Evolutionary conservation across 305 asterid genomes (phyloP), one percentile per base, ranked within the genome.

Genomic region (Fraxinus velutina): DNA sequence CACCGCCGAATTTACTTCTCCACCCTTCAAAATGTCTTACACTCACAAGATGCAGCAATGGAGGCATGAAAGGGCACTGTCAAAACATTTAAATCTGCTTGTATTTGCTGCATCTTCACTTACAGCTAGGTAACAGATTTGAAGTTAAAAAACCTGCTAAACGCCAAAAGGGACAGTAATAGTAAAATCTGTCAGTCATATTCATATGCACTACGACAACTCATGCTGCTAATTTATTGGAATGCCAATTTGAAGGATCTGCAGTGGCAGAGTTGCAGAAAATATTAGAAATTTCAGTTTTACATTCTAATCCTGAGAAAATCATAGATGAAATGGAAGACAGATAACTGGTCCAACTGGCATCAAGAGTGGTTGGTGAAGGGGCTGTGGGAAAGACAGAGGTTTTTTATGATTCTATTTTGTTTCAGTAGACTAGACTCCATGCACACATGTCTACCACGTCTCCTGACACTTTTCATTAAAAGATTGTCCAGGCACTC

Each of bases 251-350:
- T 44, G 91, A 89, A 79, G 88, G 85, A 86, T 83, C 92, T 82
- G 85, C 89, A 15, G 22, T 94, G 74, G 84, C 88, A 8, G 94
- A 89, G 85, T 86, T 95, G 85, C 91, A 84, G 86, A 90, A 86
- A 81, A 86, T 89, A 83, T 84, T 94, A 75, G 92, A 87, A 85
- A 78, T 92, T 83, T 82, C 96, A 73, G 86, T 83, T 82, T 81
- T 89, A 73, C 83, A 84, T 78, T 86, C 92, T 76, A 82, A 80
- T 75, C 82, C 84, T 5, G 84, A 86, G 85, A 86, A 78, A 55
- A 85, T 91, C 62, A 52, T 87, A 12, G 87, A 92, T 73, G 98
- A 92, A 88, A 77, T 85, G 84, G 97, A 91, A 84, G 97, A 95
- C 87, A 89, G 78, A 81, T 94, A 96, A 84, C 87, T 96, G 81